phyloP scores from a whole-genome alignment of 2,329 filamentous ascomycete species.

The Fusarium chuoi region DNA sequence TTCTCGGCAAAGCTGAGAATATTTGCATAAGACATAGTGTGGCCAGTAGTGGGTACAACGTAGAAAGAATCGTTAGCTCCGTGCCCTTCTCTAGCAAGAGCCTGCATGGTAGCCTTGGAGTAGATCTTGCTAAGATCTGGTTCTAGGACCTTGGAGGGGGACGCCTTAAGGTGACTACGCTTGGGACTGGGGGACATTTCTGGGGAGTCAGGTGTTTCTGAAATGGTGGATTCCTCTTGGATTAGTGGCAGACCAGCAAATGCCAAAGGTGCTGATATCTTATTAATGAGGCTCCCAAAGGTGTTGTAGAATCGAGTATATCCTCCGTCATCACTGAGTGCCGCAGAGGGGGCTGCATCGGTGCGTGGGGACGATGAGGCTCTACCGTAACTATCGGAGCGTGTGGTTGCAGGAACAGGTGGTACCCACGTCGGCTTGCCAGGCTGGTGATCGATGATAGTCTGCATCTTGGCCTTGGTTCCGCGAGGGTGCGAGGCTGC shows the following conservation, averaged over 20 bases:
- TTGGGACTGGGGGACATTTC: constrained; percentile 54
- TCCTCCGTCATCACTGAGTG: constrained; percentile 70
- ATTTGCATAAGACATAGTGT: constrained; percentile 91
- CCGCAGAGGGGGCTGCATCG: constrained; percentile 37
- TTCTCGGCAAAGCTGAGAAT: constrained; percentile 80
- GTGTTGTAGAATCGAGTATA: constrained; percentile 93
- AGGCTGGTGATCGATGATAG: constrained; percentile 63
- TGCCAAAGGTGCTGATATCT: constrained; percentile 87
- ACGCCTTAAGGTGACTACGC: constrained; percentile 51
- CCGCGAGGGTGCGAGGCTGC: constrained; percentile 62
- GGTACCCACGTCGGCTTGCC: constrained; percentile 66
- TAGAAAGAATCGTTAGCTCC: constrained; percentile 84
- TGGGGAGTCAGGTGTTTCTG: constrained; percentile 49
- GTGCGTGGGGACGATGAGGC: constrained; percentile 40
- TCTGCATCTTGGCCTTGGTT: constrained; percentile 64
- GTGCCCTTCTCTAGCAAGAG: constrained; percentile 76
- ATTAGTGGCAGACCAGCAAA: constrained; percentile 91
- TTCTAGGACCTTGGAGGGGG: constrained; percentile 42
- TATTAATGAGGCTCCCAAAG: constrained; percentile 88
- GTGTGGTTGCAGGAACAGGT: constrained; percentile 47
- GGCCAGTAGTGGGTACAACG: constrained; percentile 90
- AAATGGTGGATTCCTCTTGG: constrained; percentile 56
- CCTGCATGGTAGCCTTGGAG: constrained; percentile 84
- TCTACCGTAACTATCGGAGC: constrained; percentile 42
- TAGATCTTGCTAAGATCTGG: constrained; percentile 87